Percentiles rank a stretch among this genome's conserved stretches.
Evolutionary conservation across 805 yeast genomes (phyloP).

Genomic region (Metschnikowia arizonensis): DNA sequence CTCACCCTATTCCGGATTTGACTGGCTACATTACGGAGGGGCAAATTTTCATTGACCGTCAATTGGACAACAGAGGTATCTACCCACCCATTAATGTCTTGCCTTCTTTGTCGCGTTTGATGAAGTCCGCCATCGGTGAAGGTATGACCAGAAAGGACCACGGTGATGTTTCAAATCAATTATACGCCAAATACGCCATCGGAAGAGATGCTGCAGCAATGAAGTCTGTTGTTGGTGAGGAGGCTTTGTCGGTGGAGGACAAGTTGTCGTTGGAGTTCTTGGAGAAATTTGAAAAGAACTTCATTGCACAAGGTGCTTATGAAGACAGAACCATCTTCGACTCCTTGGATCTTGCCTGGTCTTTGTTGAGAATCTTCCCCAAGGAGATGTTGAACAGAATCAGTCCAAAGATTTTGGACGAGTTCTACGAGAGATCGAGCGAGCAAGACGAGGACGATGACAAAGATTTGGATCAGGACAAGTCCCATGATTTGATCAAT

Average conservation of each 20-base stretch:
- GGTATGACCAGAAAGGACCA: conserved; percentile 99
- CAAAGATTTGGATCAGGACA: conserved; percentile 35
- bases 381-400: conserved; percentile 98
- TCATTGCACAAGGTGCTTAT: conserved; percentile 94
- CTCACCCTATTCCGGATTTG: conserved; percentile 99
- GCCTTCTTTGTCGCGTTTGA: conserved; percentile 95
- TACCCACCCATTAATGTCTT: conserved; percentile 98
- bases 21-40: conserved; percentile 99
- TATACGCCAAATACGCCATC: conserved; percentile 98
- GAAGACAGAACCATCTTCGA: conserved; percentile 94
- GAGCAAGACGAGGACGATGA: conserved; percentile 57
- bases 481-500: conserved; percentile 41
- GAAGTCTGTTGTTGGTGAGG: conserved; percentile 99
- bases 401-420: conserved; percentile 92
- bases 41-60: conserved; percentile 96
- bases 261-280: conserved; percentile 94
- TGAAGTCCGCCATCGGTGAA: conserved; percentile 99
- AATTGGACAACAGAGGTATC: conserved; percentile 91
- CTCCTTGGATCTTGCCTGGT: conserved; percentile 97
- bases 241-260: conserved; percentile 96
- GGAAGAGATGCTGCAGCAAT: conserved; percentile 99
- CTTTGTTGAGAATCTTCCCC: conserved; percentile 95
- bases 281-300: conserved; percentile 95
- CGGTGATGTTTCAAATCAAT: conserved; percentile 98
- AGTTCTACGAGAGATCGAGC: conserved; percentile 89